phyloP scores from a whole-genome alignment of 2,329 filamentous ascomycete species.

The Arthrobotrys sinensis region DNA sequence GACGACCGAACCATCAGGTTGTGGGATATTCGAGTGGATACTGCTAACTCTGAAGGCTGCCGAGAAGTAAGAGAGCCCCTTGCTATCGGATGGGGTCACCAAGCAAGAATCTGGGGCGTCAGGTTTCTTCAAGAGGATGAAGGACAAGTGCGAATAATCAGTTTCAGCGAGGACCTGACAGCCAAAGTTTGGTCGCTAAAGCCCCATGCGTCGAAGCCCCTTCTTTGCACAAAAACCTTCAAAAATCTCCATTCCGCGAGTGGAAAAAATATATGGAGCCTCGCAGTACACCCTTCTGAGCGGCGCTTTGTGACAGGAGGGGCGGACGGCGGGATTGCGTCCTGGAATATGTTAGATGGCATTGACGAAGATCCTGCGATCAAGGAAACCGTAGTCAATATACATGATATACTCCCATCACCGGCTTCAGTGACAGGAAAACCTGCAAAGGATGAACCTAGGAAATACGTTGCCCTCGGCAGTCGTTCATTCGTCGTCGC shows the following conservation, averaged over 20 bases:
- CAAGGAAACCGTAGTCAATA: slow-evolving; percentile 32
- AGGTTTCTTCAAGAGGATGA: slow-evolving; percentile 72
- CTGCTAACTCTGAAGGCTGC: slow-evolving; percentile 66
- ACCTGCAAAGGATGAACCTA: slow-evolving; percentile 37
- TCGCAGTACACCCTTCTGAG: slow-evolving; percentile 69
- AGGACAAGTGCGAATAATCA: slow-evolving; percentile 49
- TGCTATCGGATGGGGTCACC: slow-evolving; percentile 86
- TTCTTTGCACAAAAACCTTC: slow-evolving; percentile 75
- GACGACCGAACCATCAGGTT: slow-evolving; percentile 91
- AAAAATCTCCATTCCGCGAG: slow-evolving; percentile 44
- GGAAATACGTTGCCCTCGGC: slow-evolving; percentile 50
- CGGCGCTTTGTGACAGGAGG: slow-evolving; percentile 80
- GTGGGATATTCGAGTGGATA: slow-evolving; percentile 76
- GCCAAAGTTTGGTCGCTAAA: slow-evolving; percentile 62
- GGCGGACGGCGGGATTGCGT: slow-evolving; percentile 79
- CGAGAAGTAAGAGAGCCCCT: slow-evolving; percentile 63
- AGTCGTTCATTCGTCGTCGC: slow-evolving; percentile 30
- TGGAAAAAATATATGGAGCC: slow-evolving; percentile 95
- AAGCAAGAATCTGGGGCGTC: slow-evolving; percentile 90
- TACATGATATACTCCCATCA: slow-evolving; percentile 26
- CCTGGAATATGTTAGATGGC: slow-evolving; percentile 27
- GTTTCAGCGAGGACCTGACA: slow-evolving; percentile 63
- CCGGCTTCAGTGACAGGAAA: background rate
- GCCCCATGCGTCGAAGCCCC: slow-evolving; percentile 70
- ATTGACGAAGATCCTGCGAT: background rate